Evolutionary conservation across 148 eudicot genomes (phyloP).

Genomic region (Euryodendron excelsum): DNA sequence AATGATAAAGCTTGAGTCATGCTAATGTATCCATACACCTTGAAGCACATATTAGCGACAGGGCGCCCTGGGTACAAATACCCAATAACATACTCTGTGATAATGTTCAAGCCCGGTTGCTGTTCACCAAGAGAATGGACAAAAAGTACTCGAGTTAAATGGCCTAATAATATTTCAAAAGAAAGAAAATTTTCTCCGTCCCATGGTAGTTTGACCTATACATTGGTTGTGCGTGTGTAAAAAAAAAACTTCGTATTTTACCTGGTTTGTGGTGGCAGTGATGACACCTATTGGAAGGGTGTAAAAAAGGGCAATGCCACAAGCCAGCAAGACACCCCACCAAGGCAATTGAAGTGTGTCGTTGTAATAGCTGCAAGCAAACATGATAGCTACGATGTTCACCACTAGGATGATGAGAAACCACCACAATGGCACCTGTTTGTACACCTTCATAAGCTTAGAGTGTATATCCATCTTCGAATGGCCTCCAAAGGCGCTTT

Average conservation of each 20-base stretch:
- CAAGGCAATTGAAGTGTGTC: conserved; percentile 66
- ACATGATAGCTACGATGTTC: conserved; percentile 47
- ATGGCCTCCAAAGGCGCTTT: conserved; percentile 35
- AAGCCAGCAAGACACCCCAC: conserved; percentile 84
- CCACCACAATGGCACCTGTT: conserved; percentile 79
- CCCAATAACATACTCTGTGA: conserved; percentile 80
- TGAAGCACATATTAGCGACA: conserved; percentile 84
- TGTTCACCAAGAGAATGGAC: conserved; percentile 26
- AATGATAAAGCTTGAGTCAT: conserved; percentile 71
- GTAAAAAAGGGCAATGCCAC: conserved; percentile 52
- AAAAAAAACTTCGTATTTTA: neutral
- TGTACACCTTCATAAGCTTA: conserved; percentile 59
- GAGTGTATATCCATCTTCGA: conserved; percentile 56
- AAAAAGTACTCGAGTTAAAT: neutral
- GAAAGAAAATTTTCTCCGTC: too few species aligned
- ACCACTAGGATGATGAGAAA: conserved; percentile 43
- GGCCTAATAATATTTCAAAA: too few species aligned
- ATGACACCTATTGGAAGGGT: conserved; percentile 86
- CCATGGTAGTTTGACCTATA: too few species aligned
- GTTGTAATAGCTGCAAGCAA: conserved; percentile 48
- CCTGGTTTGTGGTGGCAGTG: conserved; percentile 80
- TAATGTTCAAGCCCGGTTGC: conserved; percentile 77
- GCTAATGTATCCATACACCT: conserved; percentile 86
- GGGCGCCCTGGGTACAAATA: conserved; percentile 71
- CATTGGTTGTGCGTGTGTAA: neutral